Percentiles rank a stretch among this genome's conserved stretches.
phyloP scores from a whole-genome alignment of 139 green algal species.

The Picochlorum sp. region DNA sequence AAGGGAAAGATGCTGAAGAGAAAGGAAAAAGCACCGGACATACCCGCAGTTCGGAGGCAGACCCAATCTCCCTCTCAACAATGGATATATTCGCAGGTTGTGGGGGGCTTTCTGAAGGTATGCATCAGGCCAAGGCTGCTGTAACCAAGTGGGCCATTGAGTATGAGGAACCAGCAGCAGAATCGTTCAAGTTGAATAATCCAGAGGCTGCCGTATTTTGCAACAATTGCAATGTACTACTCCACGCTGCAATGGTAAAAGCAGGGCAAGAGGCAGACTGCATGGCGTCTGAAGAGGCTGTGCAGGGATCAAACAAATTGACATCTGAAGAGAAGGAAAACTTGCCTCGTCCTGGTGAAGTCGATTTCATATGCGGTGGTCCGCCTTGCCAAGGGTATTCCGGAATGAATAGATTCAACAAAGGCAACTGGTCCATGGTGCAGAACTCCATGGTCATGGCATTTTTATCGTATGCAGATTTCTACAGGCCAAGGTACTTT shows the following conservation, averaged over 20 bases:
- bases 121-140: constrained; percentile 76
- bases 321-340: constrained; percentile 17
- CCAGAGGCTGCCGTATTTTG: constrained; percentile 55
- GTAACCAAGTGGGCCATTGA: constrained; percentile 88
- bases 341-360: constrained; percentile 73
- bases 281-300: constrained; percentile 27
- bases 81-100: constrained; percentile 98
- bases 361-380: constrained; percentile 92
- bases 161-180: constrained; percentile 81
- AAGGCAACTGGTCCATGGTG: constrained; percentile 89
- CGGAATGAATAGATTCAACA: constrained; percentile 99
- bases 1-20: constrained; percentile 17
- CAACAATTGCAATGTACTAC: constrained; percentile 91
- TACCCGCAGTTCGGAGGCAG: neutral
- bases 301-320: constrained; percentile 26
- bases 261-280: constrained; percentile 55
- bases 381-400: constrained; percentile 96
- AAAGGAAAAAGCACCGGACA: neutral
- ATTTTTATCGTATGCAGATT: constrained; percentile 86
- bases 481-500: constrained; percentile 90
- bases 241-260: constrained; percentile 75
- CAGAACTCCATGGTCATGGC: constrained; percentile 96
- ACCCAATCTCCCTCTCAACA: constrained; percentile 49
- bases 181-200: constrained; percentile 88
- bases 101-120: constrained; percentile 85